Evolutionary conservation across 768 basidiomycete genomes (phyloP).

Genomic region (Pleurotus tuber-regium): DNA sequence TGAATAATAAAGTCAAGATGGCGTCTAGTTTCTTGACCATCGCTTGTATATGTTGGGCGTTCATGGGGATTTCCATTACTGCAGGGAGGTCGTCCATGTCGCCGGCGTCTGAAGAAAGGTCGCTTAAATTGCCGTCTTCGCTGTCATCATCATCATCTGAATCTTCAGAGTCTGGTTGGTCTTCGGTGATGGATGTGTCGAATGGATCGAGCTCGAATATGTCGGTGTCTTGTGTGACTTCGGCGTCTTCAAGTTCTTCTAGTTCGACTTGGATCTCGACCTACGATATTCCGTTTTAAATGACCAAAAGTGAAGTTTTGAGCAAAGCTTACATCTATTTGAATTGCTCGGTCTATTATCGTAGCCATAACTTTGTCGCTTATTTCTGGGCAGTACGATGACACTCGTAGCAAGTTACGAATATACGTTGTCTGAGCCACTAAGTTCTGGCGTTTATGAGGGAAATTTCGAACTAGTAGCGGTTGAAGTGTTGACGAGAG

Average conservation of each 20-base stretch:
- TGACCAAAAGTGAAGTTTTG: not conserved
- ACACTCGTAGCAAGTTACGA: conserved; percentile 80
- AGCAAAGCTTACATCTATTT: conserved; percentile 78
- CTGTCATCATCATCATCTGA: conserved; percentile 49
- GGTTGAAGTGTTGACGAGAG: conserved; percentile 85
- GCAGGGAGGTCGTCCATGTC: conserved; percentile 40
- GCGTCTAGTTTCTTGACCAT: conserved; percentile 93
- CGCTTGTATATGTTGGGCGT: conserved; percentile 69
- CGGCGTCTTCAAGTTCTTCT: conserved; percentile 82
- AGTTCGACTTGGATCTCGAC: conserved; percentile 97
- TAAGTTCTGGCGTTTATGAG: conserved; percentile 88
- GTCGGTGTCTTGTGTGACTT: conserved; percentile 49
- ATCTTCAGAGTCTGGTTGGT: conserved; percentile 55
- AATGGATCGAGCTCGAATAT: conserved; percentile 84
- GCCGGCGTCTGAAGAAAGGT: conserved; percentile 70
- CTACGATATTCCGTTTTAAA: conserved; percentile 32
- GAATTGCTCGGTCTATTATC: conserved; percentile 90
- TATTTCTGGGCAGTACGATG: conserved; percentile 86
- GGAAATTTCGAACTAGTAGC: conserved; percentile 81
- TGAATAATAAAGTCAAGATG: conserved; percentile 80
- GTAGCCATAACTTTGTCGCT: conserved; percentile 80
- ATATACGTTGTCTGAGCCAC: conserved; percentile 85
- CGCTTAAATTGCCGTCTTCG: conserved; percentile 56
- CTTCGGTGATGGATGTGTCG: conserved; percentile 79
- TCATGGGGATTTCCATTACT: conserved; percentile 44